phyloP scores from a whole-genome alignment of 2,329 filamentous ascomycete species.

The Sclerotinia subarctica region DNA sequence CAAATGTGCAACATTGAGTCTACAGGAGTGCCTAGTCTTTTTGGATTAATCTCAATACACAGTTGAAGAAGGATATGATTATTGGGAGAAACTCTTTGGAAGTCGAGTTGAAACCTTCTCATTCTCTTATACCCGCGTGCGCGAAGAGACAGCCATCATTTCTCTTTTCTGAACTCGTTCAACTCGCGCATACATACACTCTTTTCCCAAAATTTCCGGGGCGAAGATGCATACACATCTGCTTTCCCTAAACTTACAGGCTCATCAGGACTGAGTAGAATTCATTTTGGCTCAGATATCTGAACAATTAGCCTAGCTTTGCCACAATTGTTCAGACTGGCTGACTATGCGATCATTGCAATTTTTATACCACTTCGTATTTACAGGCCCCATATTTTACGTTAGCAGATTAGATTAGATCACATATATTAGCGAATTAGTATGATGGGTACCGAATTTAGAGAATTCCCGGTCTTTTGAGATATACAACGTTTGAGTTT shows the following conservation, averaged over 20 bases:
- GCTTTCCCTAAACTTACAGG: not conserved
- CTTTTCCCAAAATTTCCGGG: accelerated
- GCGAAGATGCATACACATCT: not conserved
- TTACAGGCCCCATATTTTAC: not conserved
- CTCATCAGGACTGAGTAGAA: not conserved
- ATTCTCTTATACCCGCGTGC: not conserved
- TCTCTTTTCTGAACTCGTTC: not conserved
- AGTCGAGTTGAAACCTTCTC: not conserved
- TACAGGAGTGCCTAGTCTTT: not conserved
- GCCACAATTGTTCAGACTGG: not conserved
- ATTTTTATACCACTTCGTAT: not conserved
- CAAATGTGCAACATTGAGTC: not conserved
- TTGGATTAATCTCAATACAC: no score
- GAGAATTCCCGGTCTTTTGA: not conserved
- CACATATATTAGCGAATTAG: no score
- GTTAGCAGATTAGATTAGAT: not conserved
- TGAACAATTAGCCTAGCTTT: no score
- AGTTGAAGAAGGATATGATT: not conserved
- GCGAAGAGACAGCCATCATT: not conserved
- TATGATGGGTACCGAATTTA: not conserved
- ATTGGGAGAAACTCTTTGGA: not conserved
- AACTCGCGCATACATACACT: not conserved
- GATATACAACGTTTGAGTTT: not conserved
- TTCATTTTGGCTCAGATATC: no score
- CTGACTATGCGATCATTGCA: not conserved